Base-by-base conservation (phyloP, 495 filamentous ascomycete species). In the Hypoxylon fragiforme region DNA sequence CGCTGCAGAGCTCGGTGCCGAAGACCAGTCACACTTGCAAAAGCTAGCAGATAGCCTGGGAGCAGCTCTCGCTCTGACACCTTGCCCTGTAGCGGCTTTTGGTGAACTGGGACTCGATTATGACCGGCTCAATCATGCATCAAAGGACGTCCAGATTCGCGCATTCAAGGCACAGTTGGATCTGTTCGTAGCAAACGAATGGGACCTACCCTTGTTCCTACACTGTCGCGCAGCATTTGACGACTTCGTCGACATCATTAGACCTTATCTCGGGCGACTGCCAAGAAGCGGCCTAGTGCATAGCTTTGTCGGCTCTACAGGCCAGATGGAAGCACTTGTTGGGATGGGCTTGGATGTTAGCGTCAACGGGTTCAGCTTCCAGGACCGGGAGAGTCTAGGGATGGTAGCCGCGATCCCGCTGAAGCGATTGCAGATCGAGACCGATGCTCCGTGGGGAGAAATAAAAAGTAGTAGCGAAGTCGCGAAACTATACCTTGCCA, bases 21-120 rank as follows among this genome's bases (percentile, higher is more conserved):
- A 78, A 60, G 50, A 42, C 3, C 66, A 85, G 11, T 62, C 71
- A 2, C 73, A 79, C 26, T 71, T 92, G n/a, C 71, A 75, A 20
- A 70, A 73, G 8, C 72, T 91, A 84, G 42, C 20, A 15, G 43
- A 50, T 20, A 41, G 35, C n/a, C n/a, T 55, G 14, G 36, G 28
- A 22, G 26, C 31, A 12, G 85, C 84, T 1, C 64, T 73, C 21
- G 74, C 78, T 1, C 77, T 76, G 56, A 55, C 73, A 20, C 59
- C 75, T 6, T 81, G 81, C 1, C 66, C 78, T 28, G 77, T 80
- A 11, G 82, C 83, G 11, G 90, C 89, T 1, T 92, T 92, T 67
- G 89, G 89, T 11, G 89, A 94, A 62, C 85, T 94, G 18, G 89
- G 90, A 0, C 77, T 92, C 0, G 89, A 94, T 62, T 94, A 92